Evolutionary conservation across 1,284 basidiomycete genomes (phyloP), one percentile per base, ranked within the genome.

Genomic region (Sporisorium scitamineum): DNA sequence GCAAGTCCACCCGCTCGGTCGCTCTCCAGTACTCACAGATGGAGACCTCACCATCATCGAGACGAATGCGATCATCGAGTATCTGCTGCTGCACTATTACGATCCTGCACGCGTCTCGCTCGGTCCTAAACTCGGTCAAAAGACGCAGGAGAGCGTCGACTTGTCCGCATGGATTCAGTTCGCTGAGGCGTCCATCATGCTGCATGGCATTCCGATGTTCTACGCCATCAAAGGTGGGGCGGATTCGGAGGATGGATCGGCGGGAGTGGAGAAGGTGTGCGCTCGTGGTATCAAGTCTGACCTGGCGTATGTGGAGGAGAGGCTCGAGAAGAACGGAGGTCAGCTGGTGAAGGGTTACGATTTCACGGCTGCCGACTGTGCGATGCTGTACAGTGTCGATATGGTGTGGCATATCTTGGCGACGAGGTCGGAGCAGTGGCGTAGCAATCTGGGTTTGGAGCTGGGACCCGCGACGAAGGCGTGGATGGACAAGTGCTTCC

Each of bases 11-110:
- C 63, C 72, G 3, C 72, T 75, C n/a, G 72, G 72, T 3, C 59
- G 72, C 7, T 75, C 72, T 2, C 72, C 72, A 20, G 68, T 75
- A 0, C 57, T 75, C 8, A 64, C 64, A 14, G 72, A 75, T 32
- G 67, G 61, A 11, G 26, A 34, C 0, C 42, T 75, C 3, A 70
- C 63, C 29, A 67, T 75, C 34, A 67, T 67, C 55, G 72, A 75
- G 22, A 67, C 67, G 2, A 70, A 64, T 24, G 60, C 64, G 9
- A 75, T 75, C 72, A 57, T 69, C 51, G 24, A 54, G 13, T 60
- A 75, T 34, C 60, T 75, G 2, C 24, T 75, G 16, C 50, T 34
- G 22, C 72, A 75, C 57, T 70, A 75, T 44, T 75, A 70, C 41
- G 56, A 75, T 26, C 54, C 72, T 0, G 3, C 24, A 1, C 24